A percentile compares a stretch with the other conserved stretches of the same genome.
phyloP scores from a whole-genome alignment of 345 rosid genomes.

The Linum trigynum region DNA sequence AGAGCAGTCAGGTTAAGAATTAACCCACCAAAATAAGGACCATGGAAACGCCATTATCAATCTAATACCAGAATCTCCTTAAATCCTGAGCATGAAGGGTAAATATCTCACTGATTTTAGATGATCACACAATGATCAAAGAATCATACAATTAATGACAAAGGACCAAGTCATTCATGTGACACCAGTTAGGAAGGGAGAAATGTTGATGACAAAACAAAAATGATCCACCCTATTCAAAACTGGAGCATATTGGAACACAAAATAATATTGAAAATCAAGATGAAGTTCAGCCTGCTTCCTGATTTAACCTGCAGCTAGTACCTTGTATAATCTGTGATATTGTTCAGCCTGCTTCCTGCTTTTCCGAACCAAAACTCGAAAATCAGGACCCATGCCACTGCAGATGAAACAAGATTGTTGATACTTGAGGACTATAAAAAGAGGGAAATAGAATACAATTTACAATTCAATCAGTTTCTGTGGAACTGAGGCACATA shows the following conservation, averaged over 20 bases:
- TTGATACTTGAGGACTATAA: background rate
- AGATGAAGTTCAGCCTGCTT: background rate
- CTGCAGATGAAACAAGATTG: conserved; percentile 26
- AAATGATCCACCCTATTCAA: background rate
- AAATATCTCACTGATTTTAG: background rate
- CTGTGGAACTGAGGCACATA: background rate
- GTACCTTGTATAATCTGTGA: conserved; percentile 68
- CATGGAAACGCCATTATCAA: background rate
- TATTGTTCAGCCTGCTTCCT: conserved; percentile 93
- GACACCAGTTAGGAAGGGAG: background rate
- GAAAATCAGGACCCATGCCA: conserved; percentile 97
- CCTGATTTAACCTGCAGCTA: too few relatives aligned
- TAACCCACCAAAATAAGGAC: background rate
- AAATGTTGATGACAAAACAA: background rate
- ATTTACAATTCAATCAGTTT: too few relatives aligned
- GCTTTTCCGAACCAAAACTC: conserved; percentile 90
- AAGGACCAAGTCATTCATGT: background rate
- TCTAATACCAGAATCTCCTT: background rate
- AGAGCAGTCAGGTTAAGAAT: background rate
- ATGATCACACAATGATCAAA: background rate
- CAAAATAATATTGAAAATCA: background rate
- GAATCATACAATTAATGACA: background rate
- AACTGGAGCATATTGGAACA: background rate
- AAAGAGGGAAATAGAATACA: background rate
- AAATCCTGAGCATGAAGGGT: background rate